Conservation (phyloP, 768 basidiomycete genomes). For the Kwoniella dendrophila region DNA sequence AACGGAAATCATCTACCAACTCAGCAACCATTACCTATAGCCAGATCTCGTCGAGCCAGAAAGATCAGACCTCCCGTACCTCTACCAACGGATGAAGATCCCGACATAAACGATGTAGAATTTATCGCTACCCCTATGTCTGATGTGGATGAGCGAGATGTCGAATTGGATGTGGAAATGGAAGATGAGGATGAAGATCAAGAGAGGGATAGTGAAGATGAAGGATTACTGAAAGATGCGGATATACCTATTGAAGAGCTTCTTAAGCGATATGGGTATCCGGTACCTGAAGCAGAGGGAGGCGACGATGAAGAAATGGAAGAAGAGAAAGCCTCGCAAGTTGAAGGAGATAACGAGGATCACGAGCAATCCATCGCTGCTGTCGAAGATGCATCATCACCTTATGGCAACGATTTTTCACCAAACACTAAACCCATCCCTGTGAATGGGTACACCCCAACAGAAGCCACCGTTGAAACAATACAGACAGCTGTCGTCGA, state of each 20-base stretch:
- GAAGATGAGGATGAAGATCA: conserved; percentile 57
- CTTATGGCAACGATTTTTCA: too few species aligned
- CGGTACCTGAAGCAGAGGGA: conserved; percentile 11
- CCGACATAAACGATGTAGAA: conserved; percentile 50
- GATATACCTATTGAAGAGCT: conserved; percentile 59
- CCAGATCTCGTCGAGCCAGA: conserved; percentile 32
- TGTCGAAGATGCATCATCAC: too few species aligned
- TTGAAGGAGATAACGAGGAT: not conserved
- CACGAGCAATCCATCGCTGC: too few species aligned
- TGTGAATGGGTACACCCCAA: too few species aligned
- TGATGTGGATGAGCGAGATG: conserved; percentile 56
- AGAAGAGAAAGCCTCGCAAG: not conserved
- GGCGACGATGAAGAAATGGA: conserved; percentile 1
- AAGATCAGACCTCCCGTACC: conserved; percentile 20
- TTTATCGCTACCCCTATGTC: conserved; percentile 37
- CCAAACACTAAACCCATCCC: too few species aligned
- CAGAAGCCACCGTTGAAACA: not conserved
- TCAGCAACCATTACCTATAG: not conserved
- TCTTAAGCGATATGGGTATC: conserved; percentile 56
- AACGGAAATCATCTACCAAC: not conserved
- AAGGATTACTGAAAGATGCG: conserved; percentile 57
- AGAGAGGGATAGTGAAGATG: conserved; percentile 55
- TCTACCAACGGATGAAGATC: conserved; percentile 30
- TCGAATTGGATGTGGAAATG: conserved; percentile 57
- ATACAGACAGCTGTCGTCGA: not conserved